These are phyloP conservation scores for Alternaria brassicicola DNA, from an alignment of 2,329 filamentous ascomycete species.

Conservation along the genomic window DNA sequence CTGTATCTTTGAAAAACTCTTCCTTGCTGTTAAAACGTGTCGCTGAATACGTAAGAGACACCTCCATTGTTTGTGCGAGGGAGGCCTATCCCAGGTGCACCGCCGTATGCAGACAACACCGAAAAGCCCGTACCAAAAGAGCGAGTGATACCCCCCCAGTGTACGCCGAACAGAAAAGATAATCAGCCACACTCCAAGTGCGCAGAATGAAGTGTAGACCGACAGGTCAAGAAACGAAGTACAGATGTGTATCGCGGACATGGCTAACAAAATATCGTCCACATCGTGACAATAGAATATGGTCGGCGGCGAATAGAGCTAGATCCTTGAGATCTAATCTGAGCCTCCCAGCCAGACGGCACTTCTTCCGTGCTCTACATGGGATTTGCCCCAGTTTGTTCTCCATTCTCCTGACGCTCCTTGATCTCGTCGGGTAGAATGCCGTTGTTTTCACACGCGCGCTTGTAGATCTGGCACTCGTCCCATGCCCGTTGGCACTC, in stretches of 20 bases:
- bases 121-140: slow-evolving; percentile 19
- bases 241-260: slow-evolving; percentile 10
- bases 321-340: not conserved
- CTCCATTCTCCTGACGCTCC: slow-evolving; percentile 47
- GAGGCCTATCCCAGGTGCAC: slow-evolving; percentile 18
- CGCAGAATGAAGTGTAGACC: slow-evolving; percentile 2
- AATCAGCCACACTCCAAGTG: slow-evolving; percentile 8
- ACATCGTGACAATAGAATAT: slow-evolving; percentile 4
- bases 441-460: slow-evolving; percentile 49
- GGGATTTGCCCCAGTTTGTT: slow-evolving; percentile 45
- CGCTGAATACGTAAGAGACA: slow-evolving; percentile 11
- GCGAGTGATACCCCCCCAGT: slow-evolving; percentile 30
- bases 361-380: slow-evolving; percentile 3
- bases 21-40: slow-evolving; percentile 13
- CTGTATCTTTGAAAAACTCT: slow-evolving; percentile 12
- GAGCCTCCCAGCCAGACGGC: not conserved
- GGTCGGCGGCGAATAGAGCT: not conserved
- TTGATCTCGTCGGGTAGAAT: slow-evolving; percentile 50
- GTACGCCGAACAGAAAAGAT: slow-evolving; percentile 25
- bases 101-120: slow-evolving; percentile 22
- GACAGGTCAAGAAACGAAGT: slow-evolving; percentile 5
- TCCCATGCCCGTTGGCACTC: slow-evolving; percentile 80
- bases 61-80: slow-evolving; percentile 14
- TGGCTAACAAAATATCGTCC: slow-evolving; percentile 14
- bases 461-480: slow-evolving; percentile 79